Base-by-base conservation (phyloP, 2,329 filamentous ascomycete species). In the Cladosporium halotolerans region DNA sequence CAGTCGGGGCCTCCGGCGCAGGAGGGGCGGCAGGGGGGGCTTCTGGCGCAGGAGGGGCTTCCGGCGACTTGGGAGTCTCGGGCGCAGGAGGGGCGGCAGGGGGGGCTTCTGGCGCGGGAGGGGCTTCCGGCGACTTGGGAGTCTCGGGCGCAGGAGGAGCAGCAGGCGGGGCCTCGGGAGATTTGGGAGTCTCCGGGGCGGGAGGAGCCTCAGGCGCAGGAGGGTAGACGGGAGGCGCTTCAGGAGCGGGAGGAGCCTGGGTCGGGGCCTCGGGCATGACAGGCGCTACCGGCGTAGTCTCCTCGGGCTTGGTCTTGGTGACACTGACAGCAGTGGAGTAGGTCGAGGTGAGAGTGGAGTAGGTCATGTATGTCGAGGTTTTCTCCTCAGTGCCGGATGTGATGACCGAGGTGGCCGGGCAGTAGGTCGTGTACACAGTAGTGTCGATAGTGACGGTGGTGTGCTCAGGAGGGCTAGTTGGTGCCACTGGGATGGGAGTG, bases 371-470 rank as follows among this genome's bases (percentile, higher is more conserved):
- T 3, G 48, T 51, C 40, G 48, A 34, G 3, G 48, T 51, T 7
- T 28, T 18, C 32, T 51, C 48, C 8, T 32, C 18, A n/a, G 32
- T 34, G 40, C 48, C 41, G 9, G 28, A 36, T 23, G 48, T 51
- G 18, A 51, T 9, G 4, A 51, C 40, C 3, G 40, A 44, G 2
- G 48, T 51, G 13, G 33, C 48, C 18, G 48, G 48, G 48, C 54
- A 59, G 39, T 51, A 54, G 10, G 57, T 59, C 14, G 54, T 56
- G 45, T 57, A 59, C 8, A 59, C 40, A 3, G 43, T 55, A 4
- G 46, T 52, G 28, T 44, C 53, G 14, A 52, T 46, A 4, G 53
- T 55, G 2, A 55, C 53, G 9, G 52, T 55, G 1, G 46, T 47
- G 28, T 40, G 14, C n/a, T 44, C 32, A n/a, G 19, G 42, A 11